Evolutionary conservation across 2,329 filamentous ascomycete species (phyloP), one percentile per base, ranked within the genome.

Genomic region (Tolypocladium sp.): DNA sequence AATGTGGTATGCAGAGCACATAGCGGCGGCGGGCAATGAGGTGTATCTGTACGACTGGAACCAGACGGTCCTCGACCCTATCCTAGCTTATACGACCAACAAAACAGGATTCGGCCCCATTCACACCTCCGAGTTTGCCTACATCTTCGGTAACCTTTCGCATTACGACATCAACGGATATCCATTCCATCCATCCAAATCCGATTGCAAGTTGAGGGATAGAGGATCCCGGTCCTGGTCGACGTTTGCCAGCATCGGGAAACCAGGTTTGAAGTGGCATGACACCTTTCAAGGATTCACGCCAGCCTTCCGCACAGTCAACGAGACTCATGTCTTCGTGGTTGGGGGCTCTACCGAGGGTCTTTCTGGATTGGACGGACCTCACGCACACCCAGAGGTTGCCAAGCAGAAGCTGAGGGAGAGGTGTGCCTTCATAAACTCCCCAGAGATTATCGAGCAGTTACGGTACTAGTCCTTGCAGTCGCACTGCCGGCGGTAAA

Each of bases 51-150:
- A 79, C 66, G 69, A 77, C 60, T 79, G 77, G 70, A 84, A 84
- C 66, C 79, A 82, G 63, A 83, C 81, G 0, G 72, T 83, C n/a
- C 68, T 82, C 2, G 76, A 74, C 3, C 71, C 74, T 0, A 72
- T 78, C 37, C 65, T 82, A n/a, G 58, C 58, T 6, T 67, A 68
- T 12, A 57, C 69, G 3, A 63, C 63, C 27, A 71, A 72, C 12
- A 62, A 69, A 3, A 68, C 72, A 1, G 77, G 77, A 1, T 64
- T 78, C 6, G 80, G 80, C 35, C 70, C 76, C 0, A 71, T 80
- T 6, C 81, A 84, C 65, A 80, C 78, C 0, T 77, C 79, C 0
- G 81, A 83, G 57, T 77, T 83, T 33, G 76, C 78, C 6, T 84
- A 82, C 66, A 69, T 81, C 4, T 83, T 79, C 60, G 80, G 72